Evolutionary conservation across 2,329 filamentous ascomycete species (phyloP).

Genomic region (Epichloe scottii): DNA sequence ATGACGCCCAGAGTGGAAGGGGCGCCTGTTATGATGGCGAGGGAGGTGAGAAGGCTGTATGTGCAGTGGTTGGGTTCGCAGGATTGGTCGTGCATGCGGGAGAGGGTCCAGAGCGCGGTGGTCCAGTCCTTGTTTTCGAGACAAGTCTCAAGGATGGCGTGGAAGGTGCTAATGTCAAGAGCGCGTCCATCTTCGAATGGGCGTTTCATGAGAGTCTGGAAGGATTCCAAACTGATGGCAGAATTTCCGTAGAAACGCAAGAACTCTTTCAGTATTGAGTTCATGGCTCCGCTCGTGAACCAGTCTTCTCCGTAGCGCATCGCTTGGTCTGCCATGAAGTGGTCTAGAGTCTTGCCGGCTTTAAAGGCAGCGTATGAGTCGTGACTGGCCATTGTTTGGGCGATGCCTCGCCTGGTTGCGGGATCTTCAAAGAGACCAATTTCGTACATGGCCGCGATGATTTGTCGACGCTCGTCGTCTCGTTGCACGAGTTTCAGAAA

Average conservation of each 20-base stretch:
- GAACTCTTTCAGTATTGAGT: conserved; percentile 29
- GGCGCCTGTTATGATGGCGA: conserved; percentile 21
- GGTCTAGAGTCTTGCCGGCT: conserved; percentile 19
- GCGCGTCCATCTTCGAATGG: conserved; percentile 12
- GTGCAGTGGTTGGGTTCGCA: conserved; percentile 18
- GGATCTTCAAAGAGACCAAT: conserved; percentile 29
- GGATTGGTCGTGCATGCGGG: conserved; percentile 11
- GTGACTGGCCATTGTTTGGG: conserved; percentile 28
- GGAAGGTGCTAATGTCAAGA: conserved; percentile 22
- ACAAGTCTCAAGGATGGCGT: conserved; percentile 24
- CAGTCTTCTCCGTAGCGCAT: conserved; percentile 34
- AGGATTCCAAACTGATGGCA: conserved; percentile 14
- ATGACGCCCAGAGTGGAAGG: conserved; percentile 18
- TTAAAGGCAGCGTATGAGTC: conserved; percentile 31
- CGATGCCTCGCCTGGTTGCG: conserved; percentile 24
- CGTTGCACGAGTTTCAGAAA: conserved; percentile 43
- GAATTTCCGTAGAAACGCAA: conserved; percentile 23
- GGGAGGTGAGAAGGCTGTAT: conserved; percentile 25
- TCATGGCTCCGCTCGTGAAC: conserved; percentile 25
- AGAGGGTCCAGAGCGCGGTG: conserved; percentile 20
- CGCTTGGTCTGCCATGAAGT: conserved; percentile 28
- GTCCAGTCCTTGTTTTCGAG: conserved; percentile 16
- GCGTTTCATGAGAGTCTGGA: conserved; percentile 15
- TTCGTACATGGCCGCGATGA: conserved; percentile 34
- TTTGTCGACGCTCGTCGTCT: conserved; percentile 38